These are phyloP conservation scores for Fusarium decemcellulare DNA, from an alignment of 2,329 filamentous ascomycete genomes.

Conservation along the genomic window DNA sequence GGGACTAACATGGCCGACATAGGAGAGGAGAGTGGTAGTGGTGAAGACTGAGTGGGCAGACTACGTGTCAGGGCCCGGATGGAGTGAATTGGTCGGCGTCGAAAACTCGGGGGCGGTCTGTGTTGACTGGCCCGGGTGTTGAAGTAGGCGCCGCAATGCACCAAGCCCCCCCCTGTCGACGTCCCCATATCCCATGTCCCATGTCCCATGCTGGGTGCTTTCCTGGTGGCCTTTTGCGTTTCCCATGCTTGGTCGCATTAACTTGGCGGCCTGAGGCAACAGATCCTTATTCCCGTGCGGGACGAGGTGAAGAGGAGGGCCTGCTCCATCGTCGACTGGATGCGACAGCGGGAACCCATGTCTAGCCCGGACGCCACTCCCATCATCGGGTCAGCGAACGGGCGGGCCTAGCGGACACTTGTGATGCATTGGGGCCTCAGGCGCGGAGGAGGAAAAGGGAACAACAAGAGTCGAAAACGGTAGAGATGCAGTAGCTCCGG, in stretches of 20 bases:
- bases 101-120: conserved; percentile 39
- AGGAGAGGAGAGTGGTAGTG: conserved; percentile 19
- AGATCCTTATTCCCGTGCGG: conserved; percentile 44
- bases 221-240: conserved; percentile 41
- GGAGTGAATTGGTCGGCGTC: conserved; percentile 31
- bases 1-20: conserved; percentile 40
- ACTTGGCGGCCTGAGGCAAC: conserved; percentile 41
- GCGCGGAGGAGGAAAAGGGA: conserved; percentile 16
- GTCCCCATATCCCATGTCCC: conserved; percentile 17
- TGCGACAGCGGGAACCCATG: conserved; percentile 40
- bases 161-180: conserved; percentile 11
- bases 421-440: conserved; percentile 30
- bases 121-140: conserved; percentile 33
- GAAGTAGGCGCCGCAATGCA: conserved; percentile 26
- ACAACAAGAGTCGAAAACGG: conserved; percentile 13
- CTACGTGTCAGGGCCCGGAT: conserved; percentile 36
- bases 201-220: conserved; percentile 22
- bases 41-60: conserved; percentile 26
- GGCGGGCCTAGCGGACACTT: conserved; percentile 39
- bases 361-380: conserved; percentile 45
- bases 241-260: conserved; percentile 44
- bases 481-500: conserved; percentile 34
- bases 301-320: conserved; percentile 32
- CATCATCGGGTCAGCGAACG: conserved; percentile 47
- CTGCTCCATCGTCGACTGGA: conserved; percentile 38